These are phyloP conservation scores for Globisporangium viniferum DNA, from an alignment of 352 stramenopile species.

Conservation along the genomic window DNA sequence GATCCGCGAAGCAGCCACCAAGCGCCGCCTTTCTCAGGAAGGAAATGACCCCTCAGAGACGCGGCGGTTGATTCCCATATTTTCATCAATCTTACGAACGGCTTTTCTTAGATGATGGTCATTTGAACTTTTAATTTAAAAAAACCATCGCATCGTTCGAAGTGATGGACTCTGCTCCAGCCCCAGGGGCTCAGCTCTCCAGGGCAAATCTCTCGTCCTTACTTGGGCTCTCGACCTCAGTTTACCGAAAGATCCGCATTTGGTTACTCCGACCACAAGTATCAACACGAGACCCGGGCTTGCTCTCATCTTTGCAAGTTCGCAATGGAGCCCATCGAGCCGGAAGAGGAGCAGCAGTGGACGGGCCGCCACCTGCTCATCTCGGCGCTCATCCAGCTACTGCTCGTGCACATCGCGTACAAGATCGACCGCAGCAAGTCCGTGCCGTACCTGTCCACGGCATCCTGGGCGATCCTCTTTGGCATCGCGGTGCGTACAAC, in stretches of 20 bases:
- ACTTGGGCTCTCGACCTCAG: too few species aligned
- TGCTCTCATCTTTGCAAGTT: not conserved
- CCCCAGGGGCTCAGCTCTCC: too few species aligned
- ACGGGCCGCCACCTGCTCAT: conserved; percentile 44
- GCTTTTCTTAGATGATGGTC: too few species aligned
- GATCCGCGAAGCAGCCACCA: not conserved
- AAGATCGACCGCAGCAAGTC: conserved; percentile 40
- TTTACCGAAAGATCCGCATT: not conserved
- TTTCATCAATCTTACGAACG: not conserved
- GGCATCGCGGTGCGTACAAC: conserved; percentile 32
- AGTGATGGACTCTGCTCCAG: too few species aligned
- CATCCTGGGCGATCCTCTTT: conserved; percentile 51
- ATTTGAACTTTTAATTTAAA: too few species aligned
- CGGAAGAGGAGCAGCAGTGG: conserved; percentile 23
- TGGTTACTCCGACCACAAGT: not conserved
- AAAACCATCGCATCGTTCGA: too few species aligned
- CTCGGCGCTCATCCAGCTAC: conserved; percentile 41
- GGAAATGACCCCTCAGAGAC: not conserved
- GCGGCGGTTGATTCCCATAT: not conserved
- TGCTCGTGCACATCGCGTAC: conserved; percentile 53
- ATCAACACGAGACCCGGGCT: not conserved
- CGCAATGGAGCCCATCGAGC: not conserved
- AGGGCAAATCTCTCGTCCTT: too few species aligned
- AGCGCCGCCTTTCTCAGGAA: not conserved
- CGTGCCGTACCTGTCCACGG: conserved; percentile 40